A percentile compares a stretch with the other conserved stretches of the same genome.
phyloP scores from a whole-genome alignment of 108 stramenopile genomes.

The Nitzschia putrida region DNA sequence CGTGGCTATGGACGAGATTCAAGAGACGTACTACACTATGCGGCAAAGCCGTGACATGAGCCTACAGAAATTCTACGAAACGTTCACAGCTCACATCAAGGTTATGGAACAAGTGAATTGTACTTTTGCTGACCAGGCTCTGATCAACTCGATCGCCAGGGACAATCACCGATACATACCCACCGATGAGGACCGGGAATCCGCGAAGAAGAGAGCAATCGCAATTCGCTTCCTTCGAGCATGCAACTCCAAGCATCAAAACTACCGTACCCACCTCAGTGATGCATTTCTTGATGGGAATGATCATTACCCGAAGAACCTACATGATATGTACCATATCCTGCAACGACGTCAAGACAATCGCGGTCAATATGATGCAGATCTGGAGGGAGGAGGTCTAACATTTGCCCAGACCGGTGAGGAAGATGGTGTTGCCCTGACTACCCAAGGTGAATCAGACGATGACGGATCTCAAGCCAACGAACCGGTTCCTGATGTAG shows the following conservation, averaged over 20 bases:
- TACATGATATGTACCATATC: constrained; percentile 13
- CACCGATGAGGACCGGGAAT: not conserved
- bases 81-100: not conserved
- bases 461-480: too few species aligned
- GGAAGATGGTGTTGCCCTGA: not conserved
- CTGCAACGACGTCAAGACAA: not conserved
- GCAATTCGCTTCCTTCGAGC: constrained; percentile 22
- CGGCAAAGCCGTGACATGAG: not conserved
- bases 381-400: not conserved
- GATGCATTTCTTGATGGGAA: constrained; percentile 13
- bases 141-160: not conserved
- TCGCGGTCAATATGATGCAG: not conserved
- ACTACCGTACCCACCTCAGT: constrained; percentile 9
- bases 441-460: too few species aligned
- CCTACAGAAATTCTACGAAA: constrained; percentile 11
- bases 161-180: not conserved
- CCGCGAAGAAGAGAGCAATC: constrained; percentile 6
- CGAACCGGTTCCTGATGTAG: too few species aligned
- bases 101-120: constrained; percentile 16
- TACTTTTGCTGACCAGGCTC: not conserved
- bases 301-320: constrained; percentile 30
- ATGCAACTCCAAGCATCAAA: constrained; percentile 13
- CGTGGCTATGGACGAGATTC: constrained; percentile 8
- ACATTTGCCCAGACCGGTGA: not conserved
- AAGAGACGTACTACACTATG: constrained; percentile 1